Percentiles rank a stretch among this genome's conserved stretches.
These are phyloP conservation scores for Hordeum vulgare DNA, from an alignment of 176 grass and related monocot species.

Conservation along the genomic window MorexV3_pseudomolecules_assembly NC_058523.1:54183591-54184090, in stretches of 20 bases:
- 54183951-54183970: constrained; percentile 70
- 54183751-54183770: constrained; percentile 81
- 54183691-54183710: constrained; percentile 81
- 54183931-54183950: constrained; percentile 86
- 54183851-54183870: constrained; percentile 90
- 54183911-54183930: constrained; percentile 56
- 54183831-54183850: constrained; percentile 67
- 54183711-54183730: constrained; percentile 87
- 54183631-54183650: constrained; percentile 88
- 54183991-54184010: constrained; percentile 87
- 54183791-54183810: constrained; percentile 80
- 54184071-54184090: constrained; percentile 90
- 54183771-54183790: constrained; percentile 83
- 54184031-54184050: constrained; percentile 94
- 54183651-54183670: constrained; percentile 59
- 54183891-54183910: constrained; percentile 87
- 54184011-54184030: constrained; percentile 71
- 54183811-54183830: constrained; percentile 93
- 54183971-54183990: constrained; percentile 84
- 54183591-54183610: constrained; percentile 72
- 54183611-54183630: constrained; percentile 84
- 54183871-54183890: constrained; percentile 95
- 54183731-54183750: constrained; percentile 85
- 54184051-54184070: constrained; percentile 79
- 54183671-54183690: constrained; percentile 95